A percentile compares a stretch with the other conserved stretches of the same genome.
Evolutionary conservation across 2,329 filamentous ascomycete species (phyloP).

Genomic region (Alternaria consortialis): DNA sequence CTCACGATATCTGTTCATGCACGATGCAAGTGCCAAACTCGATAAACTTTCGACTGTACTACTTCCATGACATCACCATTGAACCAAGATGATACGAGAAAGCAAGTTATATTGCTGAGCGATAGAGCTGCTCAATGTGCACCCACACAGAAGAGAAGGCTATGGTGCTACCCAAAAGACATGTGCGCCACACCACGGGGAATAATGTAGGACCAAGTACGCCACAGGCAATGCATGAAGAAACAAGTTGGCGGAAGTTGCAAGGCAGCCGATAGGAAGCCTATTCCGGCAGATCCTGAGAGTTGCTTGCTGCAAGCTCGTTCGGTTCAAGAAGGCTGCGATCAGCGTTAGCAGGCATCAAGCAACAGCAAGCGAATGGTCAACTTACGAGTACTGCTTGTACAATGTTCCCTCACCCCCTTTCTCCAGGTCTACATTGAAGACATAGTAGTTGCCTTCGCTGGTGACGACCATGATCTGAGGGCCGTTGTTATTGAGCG

Average conservation of each 20-base stretch:
- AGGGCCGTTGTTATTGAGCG: constrained; percentile 92
- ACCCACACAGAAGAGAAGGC: constrained; percentile 1
- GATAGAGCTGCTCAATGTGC: constrained; percentile 3
- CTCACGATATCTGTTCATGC: constrained; percentile 22
- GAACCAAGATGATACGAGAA: not conserved
- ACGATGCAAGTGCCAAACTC: constrained; percentile 4
- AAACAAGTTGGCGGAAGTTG: constrained; percentile 5
- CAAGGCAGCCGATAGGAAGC: constrained; percentile 8
- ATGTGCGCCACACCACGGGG: constrained; percentile 28
- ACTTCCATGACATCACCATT: constrained; percentile 16
- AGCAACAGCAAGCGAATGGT: not conserved
- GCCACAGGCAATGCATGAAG: constrained; percentile 43
- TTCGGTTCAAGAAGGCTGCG: constrained; percentile 47
- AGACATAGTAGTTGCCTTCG: constrained; percentile 94
- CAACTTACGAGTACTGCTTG: constrained; percentile 93
- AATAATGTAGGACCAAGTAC: constrained; percentile 34
- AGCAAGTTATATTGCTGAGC: constrained; percentile 9
- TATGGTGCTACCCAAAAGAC: constrained; percentile 6
- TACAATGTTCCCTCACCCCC: constrained; percentile 91
- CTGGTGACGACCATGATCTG: constrained; percentile 99
- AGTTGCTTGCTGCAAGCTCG: constrained; percentile 42
- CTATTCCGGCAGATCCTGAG: constrained; percentile 45
- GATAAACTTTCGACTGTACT: not conserved
- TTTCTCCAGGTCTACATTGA: constrained; percentile 92
- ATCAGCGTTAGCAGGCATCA: constrained; percentile 24